Evolutionary conservation across 1,284 basidiomycete genomes (phyloP), one percentile per base, ranked within the genome.

Genomic region (Marasmius fiardii): DNA sequence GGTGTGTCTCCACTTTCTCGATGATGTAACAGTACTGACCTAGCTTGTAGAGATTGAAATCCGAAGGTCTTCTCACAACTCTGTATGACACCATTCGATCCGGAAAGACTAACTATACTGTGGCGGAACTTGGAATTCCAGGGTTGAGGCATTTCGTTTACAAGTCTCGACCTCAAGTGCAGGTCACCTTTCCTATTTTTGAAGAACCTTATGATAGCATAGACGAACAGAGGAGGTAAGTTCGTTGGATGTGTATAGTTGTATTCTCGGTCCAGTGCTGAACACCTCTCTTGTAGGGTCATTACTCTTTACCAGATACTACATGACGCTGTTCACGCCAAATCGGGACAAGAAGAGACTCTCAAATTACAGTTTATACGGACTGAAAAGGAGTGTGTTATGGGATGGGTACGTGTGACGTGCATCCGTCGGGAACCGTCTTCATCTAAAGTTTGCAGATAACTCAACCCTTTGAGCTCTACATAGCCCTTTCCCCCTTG

Each of bases 91-190:
- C 77, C 4, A 77, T 83, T 49, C 62, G 67, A 4, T 71, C 75
- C 18, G 79, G 80, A n/a, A 67, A 75, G 44, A 82, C 81, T 1
- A 77, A 83, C 50, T 91, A 92, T 62, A 76, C 78, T 5, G 85
- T 85, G 20, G 78, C 82, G 2, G 87, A 90, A 43, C 73, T 98
- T 1, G 85, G 85, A 3, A 88, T 96, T 53, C 90, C 93, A 1
- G 95, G 95, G 0, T 72, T 99, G 24, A 82, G 92, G 26, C 96
- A 99, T 71, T 99, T 98, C 67, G 74, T 97, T 52, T 98, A 97
- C 77, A 98, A 97, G 73, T 93, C 91, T 18, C 81, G 93, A 18
- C 74, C 83, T 16, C 83, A 92, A 62, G 93, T 98, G 18, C 96
- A 98, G 68, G 79, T 96, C 33, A 97, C 94, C 0, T 76, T 81